Percentiles rank a stretch among this genome's conserved stretches.
These are phyloP conservation scores for Mycena venus DNA, from an alignment of 768 basidiomycete genomes.

Conservation along the genomic window DNA sequence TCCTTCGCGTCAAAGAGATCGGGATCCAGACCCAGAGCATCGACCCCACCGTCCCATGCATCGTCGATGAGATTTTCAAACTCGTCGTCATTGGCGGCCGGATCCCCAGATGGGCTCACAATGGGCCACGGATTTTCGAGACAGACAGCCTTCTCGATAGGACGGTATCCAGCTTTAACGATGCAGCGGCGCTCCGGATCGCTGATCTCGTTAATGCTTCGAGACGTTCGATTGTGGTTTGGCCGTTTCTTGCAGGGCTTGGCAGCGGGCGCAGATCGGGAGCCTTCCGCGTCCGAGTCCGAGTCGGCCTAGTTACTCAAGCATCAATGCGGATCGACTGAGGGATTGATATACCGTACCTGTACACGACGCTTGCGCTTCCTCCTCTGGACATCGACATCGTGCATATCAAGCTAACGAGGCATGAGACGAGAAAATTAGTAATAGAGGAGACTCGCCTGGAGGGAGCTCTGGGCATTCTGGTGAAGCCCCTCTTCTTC, in stretches of 20 bases:
- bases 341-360: neutral
- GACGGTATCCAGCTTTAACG: neutral
- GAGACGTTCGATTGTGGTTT: too few relatives aligned
- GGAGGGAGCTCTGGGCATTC: neutral
- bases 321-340: neutral
- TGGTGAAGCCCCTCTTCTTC: neutral
- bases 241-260: too few relatives aligned
- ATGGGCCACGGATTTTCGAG: neutral
- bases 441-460: neutral
- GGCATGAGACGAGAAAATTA: neutral
- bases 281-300: neutral
- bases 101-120: neutral
- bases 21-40: too few relatives aligned
- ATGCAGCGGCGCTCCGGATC: too few relatives aligned
- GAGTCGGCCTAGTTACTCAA: neutral
- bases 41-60: neutral
- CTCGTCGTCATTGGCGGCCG: constrained; percentile 18
- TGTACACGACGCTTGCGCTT: neutral
- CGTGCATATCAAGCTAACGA: constrained; percentile 3
- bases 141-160: neutral
- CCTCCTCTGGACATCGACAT: neutral
- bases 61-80: neutral
- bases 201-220: too few relatives aligned
- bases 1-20: too few relatives aligned
- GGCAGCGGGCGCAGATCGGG: too few relatives aligned